These are phyloP conservation scores for Vigna trinervia DNA, from an alignment of 306 rosid genomes.

Conservation along the genomic window DNA sequence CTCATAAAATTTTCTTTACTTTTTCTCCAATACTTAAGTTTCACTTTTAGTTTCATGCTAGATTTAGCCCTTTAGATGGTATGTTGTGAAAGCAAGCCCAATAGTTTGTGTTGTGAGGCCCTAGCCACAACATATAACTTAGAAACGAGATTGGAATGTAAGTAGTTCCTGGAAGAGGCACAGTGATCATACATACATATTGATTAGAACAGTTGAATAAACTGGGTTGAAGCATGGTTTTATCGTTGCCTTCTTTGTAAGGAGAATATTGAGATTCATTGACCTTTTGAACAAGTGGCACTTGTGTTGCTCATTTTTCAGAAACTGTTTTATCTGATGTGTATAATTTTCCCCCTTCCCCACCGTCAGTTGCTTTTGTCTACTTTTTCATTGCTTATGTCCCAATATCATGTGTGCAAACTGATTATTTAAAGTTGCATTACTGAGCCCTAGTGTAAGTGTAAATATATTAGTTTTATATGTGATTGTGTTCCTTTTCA, in stretches of 20 bases:
- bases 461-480: slow-evolving; percentile 23
- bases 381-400: slow-evolving; percentile 3
- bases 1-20: slow-evolving; percentile 5
- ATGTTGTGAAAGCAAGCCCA: background rate
- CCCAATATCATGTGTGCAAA: slow-evolving; percentile 24
- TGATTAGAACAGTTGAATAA: slow-evolving; percentile 28
- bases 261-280: slow-evolving; percentile 5
- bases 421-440: slow-evolving; percentile 38
- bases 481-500: slow-evolving; percentile 21
- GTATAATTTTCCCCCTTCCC: background rate
- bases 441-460: background rate
- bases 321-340: slow-evolving; percentile 14
- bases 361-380: background rate
- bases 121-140: background rate
- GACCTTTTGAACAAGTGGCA: slow-evolving; percentile 26
- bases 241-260: background rate
- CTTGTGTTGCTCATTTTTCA: slow-evolving; percentile 16
- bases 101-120: slow-evolving; percentile 4
- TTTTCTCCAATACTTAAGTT: background rate
- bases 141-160: slow-evolving; percentile 15
- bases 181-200: background rate
- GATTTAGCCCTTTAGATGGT: slow-evolving; percentile 26
- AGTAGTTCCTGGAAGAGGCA: background rate
- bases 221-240: slow-evolving; percentile 32
- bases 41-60: slow-evolving; percentile 14